A percentile compares a stretch with the other conserved stretches of the same genome.
Evolutionary conservation across 2,329 filamentous ascomycete species (phyloP).

Genomic region (Penicillium verrucosum): DNA sequence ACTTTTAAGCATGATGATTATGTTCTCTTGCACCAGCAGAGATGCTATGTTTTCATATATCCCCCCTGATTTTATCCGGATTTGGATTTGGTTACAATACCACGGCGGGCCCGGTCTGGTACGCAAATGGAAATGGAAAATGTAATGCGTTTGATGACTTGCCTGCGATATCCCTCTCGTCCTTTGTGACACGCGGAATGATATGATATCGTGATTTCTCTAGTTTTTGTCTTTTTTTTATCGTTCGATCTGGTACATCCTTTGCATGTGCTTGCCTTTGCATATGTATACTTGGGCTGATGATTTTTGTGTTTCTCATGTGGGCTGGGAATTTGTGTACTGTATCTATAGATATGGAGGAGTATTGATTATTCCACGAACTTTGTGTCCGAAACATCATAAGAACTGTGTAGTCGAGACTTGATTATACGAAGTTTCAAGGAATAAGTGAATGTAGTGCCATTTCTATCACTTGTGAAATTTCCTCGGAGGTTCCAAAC

Average conservation of each 20-base stretch:
- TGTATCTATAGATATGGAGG: conserved; percentile 9
- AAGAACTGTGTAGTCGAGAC: too few relatives aligned
- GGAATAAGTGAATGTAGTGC: not conserved
- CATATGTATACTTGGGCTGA: not conserved
- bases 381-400: not conserved
- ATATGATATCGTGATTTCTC: conserved; percentile 11
- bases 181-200: conserved; percentile 8
- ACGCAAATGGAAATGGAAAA: conserved; percentile 11
- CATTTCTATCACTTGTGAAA: too few relatives aligned
- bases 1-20: conserved; percentile 9
- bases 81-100: conserved; percentile 15
- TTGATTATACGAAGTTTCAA: too few relatives aligned
- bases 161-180: conserved; percentile 2
- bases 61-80: conserved; percentile 16
- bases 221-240: not conserved
- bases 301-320: not conserved
- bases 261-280: conserved; percentile 8
- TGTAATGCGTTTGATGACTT: conserved; percentile 28
- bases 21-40: conserved; percentile 14
- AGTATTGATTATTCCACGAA: not conserved
- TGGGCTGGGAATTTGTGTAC: not conserved
- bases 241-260: not conserved
- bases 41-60: conserved; percentile 19
- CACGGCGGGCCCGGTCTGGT: conserved; percentile 34
- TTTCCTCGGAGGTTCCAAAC: not conserved